Evolutionary conservation across 345 rosid species (phyloP).

Genomic region (Eucalyptus sp.): DNA sequence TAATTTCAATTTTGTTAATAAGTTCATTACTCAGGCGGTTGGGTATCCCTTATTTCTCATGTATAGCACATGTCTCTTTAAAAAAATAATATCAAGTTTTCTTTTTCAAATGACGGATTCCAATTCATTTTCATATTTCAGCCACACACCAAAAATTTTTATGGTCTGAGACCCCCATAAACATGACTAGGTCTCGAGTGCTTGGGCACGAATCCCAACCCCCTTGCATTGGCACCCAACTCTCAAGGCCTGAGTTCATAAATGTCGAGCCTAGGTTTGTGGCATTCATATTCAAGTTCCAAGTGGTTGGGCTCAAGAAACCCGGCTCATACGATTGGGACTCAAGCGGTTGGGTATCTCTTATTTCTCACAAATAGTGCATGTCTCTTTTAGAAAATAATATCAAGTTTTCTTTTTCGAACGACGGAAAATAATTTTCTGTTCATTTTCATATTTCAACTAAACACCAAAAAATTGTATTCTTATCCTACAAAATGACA

Average conservation of each 20-base stretch:
- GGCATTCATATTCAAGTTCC: background rate
- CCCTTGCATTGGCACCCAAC: background rate
- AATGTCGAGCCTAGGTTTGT: fast-evolving
- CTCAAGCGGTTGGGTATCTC: background rate
- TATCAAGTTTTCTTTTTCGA: background rate
- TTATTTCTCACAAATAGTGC: background rate
- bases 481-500: background rate
- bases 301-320: background rate
- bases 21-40: fast-evolving
- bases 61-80: background rate
- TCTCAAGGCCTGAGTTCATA: background rate
- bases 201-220: background rate
- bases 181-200: background rate
- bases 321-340: fast-evolving
- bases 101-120: background rate
- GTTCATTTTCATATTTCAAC: background rate
- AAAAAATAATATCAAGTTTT: background rate
- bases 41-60: background rate
- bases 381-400: background rate
- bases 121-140: background rate
- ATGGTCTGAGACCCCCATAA: too few species aligned
- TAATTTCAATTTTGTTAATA: too few species aligned
- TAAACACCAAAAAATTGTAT: fast-evolving
- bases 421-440: fast-evolving
- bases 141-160: background rate